Evolutionary conservation across 495 filamentous ascomycete species (phyloP).

Genomic region (Extremus antarcticus): DNA sequence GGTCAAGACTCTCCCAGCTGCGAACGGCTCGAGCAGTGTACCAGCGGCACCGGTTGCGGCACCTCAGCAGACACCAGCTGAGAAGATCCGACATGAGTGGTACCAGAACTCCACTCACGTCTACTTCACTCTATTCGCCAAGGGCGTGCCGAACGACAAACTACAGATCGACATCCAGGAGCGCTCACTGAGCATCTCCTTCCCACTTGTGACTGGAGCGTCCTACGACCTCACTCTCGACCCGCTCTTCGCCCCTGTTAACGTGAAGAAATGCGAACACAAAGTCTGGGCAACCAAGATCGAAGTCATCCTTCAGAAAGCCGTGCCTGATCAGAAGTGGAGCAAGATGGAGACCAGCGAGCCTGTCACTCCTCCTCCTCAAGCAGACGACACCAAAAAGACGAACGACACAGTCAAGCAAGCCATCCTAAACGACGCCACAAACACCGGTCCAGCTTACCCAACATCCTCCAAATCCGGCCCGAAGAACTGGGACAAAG

Average conservation of each 20-base stretch:
- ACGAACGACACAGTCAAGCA: slow-evolving; percentile 1
- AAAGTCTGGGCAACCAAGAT: slow-evolving; percentile 71
- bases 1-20: not conserved
- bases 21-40: not conserved
- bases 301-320: slow-evolving; percentile 67
- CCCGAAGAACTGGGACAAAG: slow-evolving; percentile 85
- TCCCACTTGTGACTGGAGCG: slow-evolving; percentile 48
- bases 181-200: slow-evolving; percentile 49
- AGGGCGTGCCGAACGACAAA: slow-evolving; percentile 56
- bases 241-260: slow-evolving; percentile 59
- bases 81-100: slow-evolving; percentile 69
- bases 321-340: slow-evolving; percentile 63
- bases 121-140: slow-evolving; percentile 59
- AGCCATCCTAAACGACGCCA: not conserved
- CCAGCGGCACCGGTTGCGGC: slow-evolving; percentile 11
- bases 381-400: not conserved
- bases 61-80: slow-evolving; percentile 38
- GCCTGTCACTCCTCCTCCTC: slow-evolving; percentile 10
- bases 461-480: slow-evolving; percentile 80
- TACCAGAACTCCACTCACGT: slow-evolving; percentile 60
- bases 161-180: slow-evolving; percentile 46
- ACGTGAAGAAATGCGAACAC: slow-evolving; percentile 46
- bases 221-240: slow-evolving; percentile 58
- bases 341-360: slow-evolving; percentile 43
- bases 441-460: slow-evolving; percentile 49